Evolutionary conservation across 2,329 filamentous ascomycete species (phyloP), one percentile per base, ranked within the genome.

Genomic region (Tolypocladium guangdongense): DNA sequence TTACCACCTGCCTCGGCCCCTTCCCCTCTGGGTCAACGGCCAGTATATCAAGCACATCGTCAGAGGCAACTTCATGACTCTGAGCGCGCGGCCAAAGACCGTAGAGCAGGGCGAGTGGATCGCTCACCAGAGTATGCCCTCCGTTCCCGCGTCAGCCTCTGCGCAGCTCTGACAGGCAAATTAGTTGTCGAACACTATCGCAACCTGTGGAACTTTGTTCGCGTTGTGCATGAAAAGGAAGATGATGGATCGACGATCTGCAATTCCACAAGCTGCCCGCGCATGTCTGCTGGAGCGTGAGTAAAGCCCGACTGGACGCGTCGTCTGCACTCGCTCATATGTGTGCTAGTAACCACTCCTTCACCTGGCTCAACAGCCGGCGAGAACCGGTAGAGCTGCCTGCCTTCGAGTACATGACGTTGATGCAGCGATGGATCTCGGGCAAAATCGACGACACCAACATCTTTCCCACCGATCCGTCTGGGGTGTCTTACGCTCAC

Each of bases 361-460:
- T 96, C 70, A 96, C 91, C 49, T 97, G 92, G 92, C 81, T 97
- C 52, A 95, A 96, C 71, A 85, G 86, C 59, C 85, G 88, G 63
- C 84, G 87, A 62, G 86, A 90, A 66, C 90, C 92, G 12, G 90
- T 95, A 59, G 92, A 95, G 71, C 87, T 97, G 43, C 90, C 92
- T 4, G 92, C 92, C 7, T 85, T 85, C 57, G 90, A 95, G 69
- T 97, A 97, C 73, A 93, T 96, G 73, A 90, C 89, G 60, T 83
- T 96, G 30, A 95, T 97, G 68, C 91, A 96, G 73, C 89, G 92
- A 65, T 97, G 92, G 91, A 95, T 97, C 67, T 88, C 89, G 33
- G 90, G 90, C 72, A 97, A 97, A 74, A 90, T 96, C 59, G 89
- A 93, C 63, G 91, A 97, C 68, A 83, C 83, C 50, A 80, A 81